phyloP scores from a whole-genome alignment of 2,329 filamentous ascomycete genomes.

The Aspergillus chevalieri region DNA sequence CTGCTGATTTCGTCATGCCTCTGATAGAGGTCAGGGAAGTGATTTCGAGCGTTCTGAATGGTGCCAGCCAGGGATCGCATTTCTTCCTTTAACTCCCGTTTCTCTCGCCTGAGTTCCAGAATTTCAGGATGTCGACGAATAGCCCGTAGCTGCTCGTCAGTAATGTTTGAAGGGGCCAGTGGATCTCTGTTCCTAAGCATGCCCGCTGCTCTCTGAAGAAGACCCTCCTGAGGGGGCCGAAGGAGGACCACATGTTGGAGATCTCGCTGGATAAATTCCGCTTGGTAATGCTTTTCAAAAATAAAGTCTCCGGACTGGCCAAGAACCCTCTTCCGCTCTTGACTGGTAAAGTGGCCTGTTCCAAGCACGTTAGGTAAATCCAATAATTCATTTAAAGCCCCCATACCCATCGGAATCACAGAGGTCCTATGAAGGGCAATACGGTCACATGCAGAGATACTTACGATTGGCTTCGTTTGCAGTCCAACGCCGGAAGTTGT shows the following conservation, averaged over 20 bases:
- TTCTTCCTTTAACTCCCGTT: neutral
- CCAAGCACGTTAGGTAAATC: constrained; percentile 6
- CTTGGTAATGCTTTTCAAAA: constrained; percentile 24
- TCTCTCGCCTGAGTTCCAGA: neutral
- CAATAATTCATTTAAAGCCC: neutral
- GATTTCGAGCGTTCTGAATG: neutral
- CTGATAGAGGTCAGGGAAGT: neutral
- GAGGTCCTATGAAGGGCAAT: too few species aligned
- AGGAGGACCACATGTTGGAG: constrained; percentile 23
- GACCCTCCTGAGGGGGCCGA: constrained; percentile 16
- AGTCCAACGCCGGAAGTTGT: constrained; percentile 21
- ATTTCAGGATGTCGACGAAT: neutral
- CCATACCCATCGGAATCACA: neutral
- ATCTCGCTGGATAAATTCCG: constrained; percentile 20
- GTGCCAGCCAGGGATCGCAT: neutral
- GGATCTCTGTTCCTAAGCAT: constrained; percentile 21
- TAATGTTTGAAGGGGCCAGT: neutral
- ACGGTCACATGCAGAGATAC: constrained; percentile 7
- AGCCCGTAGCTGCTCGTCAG: neutral
- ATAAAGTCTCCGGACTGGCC: constrained; percentile 16
- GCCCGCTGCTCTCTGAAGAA: constrained; percentile 14
- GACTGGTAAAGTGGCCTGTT: constrained; percentile 20
- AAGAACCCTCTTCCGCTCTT: constrained; percentile 23
- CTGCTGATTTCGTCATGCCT: constrained; percentile 8
- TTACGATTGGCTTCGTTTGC: constrained; percentile 24